Percentiles rank a stretch among this genome's conserved stretches.
Evolutionary conservation across 208 protist genomes (phyloP).

Genomic region (Leishmania tropica): DNA sequence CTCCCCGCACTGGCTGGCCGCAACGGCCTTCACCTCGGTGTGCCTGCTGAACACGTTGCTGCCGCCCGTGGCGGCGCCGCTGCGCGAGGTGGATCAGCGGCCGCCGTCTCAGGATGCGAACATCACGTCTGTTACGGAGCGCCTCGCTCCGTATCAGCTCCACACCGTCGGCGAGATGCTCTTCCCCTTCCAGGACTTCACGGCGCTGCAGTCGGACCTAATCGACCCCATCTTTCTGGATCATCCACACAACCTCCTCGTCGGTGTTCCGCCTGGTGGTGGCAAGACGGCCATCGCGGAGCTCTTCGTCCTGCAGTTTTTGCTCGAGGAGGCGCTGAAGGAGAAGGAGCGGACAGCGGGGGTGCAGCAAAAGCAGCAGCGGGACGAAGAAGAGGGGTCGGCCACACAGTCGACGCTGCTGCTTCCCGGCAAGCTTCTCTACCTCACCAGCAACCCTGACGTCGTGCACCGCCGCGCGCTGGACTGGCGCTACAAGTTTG

Average conservation of each 20-base stretch:
- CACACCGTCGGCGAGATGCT: conserved; percentile 77
- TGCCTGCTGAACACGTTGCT: conserved; percentile 96
- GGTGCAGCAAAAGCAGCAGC: not conserved
- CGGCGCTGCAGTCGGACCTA: conserved; percentile 95
- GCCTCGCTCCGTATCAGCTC: conserved; percentile 81
- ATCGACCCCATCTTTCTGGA: conserved; percentile 94
- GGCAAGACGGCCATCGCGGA: conserved; percentile 96
- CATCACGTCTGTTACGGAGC: conserved; percentile 64
- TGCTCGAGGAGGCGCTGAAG: conserved; percentile 60
- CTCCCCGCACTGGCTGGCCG: conserved; percentile 92
- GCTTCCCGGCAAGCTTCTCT: conserved; percentile 63
- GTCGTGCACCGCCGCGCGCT: conserved; percentile 73
- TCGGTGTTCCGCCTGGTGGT: conserved; percentile 94
- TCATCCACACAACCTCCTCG: conserved; percentile 94
- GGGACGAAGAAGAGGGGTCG: not conserved
- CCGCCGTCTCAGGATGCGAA: conserved; percentile 68
- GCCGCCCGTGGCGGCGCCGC: conserved; percentile 63
- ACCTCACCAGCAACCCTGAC: conserved; percentile 75
- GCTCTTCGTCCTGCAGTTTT: conserved; percentile 84
- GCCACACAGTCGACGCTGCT: not conserved
- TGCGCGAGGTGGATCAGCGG: conserved; percentile 73
- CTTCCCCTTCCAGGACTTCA: conserved; percentile 94
- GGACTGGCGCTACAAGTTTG: conserved; percentile 87
- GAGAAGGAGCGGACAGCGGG: conserved; percentile 18
- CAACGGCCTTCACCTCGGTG: conserved; percentile 75